Conservation (phyloP, 225 moss, liverwort and hornwort species). For the Marchantia polymorpha region DNA sequence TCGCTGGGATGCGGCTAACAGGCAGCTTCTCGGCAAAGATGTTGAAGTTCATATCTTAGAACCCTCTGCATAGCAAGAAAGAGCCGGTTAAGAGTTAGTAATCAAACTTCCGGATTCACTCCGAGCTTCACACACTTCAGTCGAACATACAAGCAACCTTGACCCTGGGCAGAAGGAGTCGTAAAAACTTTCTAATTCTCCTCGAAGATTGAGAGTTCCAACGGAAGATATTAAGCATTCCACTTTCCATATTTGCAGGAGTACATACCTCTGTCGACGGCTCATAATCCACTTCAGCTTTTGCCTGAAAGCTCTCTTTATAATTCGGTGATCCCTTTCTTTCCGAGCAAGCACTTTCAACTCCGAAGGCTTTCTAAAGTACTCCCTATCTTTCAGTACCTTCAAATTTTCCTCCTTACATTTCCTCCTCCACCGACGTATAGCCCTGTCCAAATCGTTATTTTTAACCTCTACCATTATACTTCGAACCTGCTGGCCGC, state of each 20-base stretch:
- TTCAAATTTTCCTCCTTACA: constrained; percentile 82
- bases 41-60: too few species aligned
- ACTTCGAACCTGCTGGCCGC: constrained; percentile 59
- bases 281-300: constrained; percentile 84
- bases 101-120: too few species aligned
- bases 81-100: too few species aligned
- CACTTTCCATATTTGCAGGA: background rate
- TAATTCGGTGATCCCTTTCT: constrained; percentile 76
- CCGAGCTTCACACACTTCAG: too few species aligned
- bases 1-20: too few species aligned
- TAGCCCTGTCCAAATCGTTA: constrained; percentile 77
- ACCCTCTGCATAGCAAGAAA: too few species aligned
- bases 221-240: too few species aligned
- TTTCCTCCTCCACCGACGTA: constrained; percentile 85
- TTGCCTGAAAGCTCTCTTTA: constrained; percentile 60
- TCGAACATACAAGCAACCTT: too few species aligned
- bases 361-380: constrained; percentile 73
- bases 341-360: constrained; percentile 73
- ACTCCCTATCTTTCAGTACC: constrained; percentile 62
- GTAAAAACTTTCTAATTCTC: too few species aligned
- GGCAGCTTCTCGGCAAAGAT: too few species aligned
- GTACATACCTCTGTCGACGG: constrained; percentile 62
- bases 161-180: too few species aligned
- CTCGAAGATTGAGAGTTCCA: too few species aligned
- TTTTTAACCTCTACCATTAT: constrained; percentile 82